These are phyloP conservation scores for Ramalina intermedia DNA, from an alignment of 495 filamentous ascomycete genomes.

Conservation along the genomic window DNA sequence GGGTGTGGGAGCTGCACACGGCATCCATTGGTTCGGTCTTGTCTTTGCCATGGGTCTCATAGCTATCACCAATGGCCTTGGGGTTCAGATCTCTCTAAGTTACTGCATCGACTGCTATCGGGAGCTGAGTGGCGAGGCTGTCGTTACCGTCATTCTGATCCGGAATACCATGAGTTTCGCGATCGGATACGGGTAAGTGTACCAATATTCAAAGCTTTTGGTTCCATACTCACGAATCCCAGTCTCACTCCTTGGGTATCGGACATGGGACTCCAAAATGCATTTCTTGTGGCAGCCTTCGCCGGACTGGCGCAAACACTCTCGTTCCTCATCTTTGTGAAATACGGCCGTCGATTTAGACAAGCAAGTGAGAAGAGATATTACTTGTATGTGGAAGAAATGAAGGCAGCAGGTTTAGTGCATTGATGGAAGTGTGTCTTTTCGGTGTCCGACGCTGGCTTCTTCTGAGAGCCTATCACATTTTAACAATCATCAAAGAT, in stretches of 20 bases:
- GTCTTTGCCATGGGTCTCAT: constrained; percentile 48
- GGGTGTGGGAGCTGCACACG: constrained; percentile 52
- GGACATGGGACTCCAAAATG: constrained; percentile 45
- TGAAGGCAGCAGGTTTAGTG: constrained; percentile 23
- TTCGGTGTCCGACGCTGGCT: too few species aligned
- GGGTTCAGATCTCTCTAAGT: constrained; percentile 43
- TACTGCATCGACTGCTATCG: constrained; percentile 52
- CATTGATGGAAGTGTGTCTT: constrained; percentile 12
- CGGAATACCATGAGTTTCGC: constrained; percentile 55
- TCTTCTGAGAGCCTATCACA: too few species aligned
- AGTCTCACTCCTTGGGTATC: constrained; percentile 51
- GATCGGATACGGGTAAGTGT: constrained; percentile 35
- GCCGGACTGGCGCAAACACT: constrained; percentile 38
- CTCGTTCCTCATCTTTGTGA: constrained; percentile 41
- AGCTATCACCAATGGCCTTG: constrained; percentile 41
- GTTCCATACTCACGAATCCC: constrained; percentile 6
- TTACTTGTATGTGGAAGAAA: constrained; percentile 25
- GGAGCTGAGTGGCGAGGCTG: constrained; percentile 46
- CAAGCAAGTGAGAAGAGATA: constrained; percentile 25
- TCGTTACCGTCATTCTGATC: constrained; percentile 49
- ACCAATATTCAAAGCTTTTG: background rate
- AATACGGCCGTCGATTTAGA: constrained; percentile 33
- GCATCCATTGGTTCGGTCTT: constrained; percentile 47
- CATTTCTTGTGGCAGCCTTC: constrained; percentile 48
- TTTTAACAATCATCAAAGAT: too few species aligned